Evolutionary conservation across 2,329 filamentous ascomycete species (phyloP).

Genomic region (Colletotrichum plurivorum): DNA sequence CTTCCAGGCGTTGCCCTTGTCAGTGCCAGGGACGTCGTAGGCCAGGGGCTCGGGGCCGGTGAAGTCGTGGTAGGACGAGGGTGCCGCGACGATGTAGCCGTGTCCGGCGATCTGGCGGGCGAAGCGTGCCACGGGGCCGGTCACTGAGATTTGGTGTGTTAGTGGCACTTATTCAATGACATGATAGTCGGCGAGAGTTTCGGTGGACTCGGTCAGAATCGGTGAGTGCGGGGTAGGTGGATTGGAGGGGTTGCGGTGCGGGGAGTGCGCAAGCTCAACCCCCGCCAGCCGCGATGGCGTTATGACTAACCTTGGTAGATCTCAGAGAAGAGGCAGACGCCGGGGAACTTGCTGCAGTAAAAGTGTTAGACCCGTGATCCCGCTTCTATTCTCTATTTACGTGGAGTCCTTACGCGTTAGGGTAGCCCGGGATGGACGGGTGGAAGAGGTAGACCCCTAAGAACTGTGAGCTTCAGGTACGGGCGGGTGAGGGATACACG

Average conservation of each 20-base stretch:
- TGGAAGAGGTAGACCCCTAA: slow-evolving; percentile 92
- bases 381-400: too few relatives aligned
- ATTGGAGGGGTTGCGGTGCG: slow-evolving; percentile 30
- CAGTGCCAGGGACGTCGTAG: slow-evolving; percentile 90
- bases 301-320: slow-evolving; percentile 86
- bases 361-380: background rate
- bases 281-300: slow-evolving; percentile 31
- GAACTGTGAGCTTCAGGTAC: slow-evolving; percentile 7
- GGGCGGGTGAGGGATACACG: background rate
- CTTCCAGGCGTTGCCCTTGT: slow-evolving; percentile 90
- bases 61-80: slow-evolving; percentile 95
- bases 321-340: slow-evolving; percentile 90
- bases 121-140: slow-evolving; percentile 90
- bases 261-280: slow-evolving; percentile 18
- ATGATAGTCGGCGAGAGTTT: background rate
- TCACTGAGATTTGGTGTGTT: slow-evolving; percentile 68
- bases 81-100: slow-evolving; percentile 93
- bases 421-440: slow-evolving; percentile 86
- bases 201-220: slow-evolving; percentile 2
- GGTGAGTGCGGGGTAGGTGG: slow-evolving; percentile 18
- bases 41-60: slow-evolving; percentile 85
- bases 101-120: slow-evolving; percentile 92
- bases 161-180: background rate
- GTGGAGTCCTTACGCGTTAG: slow-evolving; percentile 75
- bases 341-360: slow-evolving; percentile 76